Evolutionary conservation across 352 stramenopile species (phyloP), one percentile per base, ranked within the genome.

Genomic region (Phytophthora quininea): DNA sequence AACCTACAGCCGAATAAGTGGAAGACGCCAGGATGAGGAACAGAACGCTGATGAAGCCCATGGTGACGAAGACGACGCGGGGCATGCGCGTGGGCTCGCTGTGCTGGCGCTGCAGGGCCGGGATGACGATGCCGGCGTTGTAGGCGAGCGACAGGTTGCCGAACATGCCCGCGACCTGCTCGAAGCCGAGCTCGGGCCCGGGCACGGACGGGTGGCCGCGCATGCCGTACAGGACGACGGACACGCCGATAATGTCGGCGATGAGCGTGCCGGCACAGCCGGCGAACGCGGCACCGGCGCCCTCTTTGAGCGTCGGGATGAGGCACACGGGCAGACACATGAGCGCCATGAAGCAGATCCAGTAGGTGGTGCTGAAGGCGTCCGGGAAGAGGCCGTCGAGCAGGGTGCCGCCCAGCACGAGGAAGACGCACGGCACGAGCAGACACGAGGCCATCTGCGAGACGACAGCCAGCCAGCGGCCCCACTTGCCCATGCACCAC

Each of bases 1-100:
- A 86, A 40, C 77, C 77, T 15, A 86, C 67, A 12, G 71, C 63
- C 48, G 73, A 83, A 60, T 81, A 83, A 35, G 67, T 73, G 42
- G 60, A 69, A 54, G 54, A 73, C 55, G 73, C 62, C 42, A 82
- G 52, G 49, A 74, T 62, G 15, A 77, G 59, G 67, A 80, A 80
- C 14, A 80, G 51, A 7, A 31, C 24, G 40, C 68, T 78, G 48
- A 82, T 64, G 58, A 82, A 74, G 32, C 32, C 62, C 47, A 82
- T 62, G 27, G 71, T 79, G 35, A 69, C 63, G 54, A 69, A 64
- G 24, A 77, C 67, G 31, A 82, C 67, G 35, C 71, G 62, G 30
- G 62, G 62, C 54, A 69, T 69, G 40, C 62, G 62, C 31, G 62
- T 69, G 7, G 62, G 62, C 46, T 69, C 62, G 38, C 62, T 69